A percentile compares a stretch with the other conserved stretches of the same genome.
Evolutionary conservation across 495 filamentous ascomycete genomes (phyloP).

Genomic region (Neurospora discreta): DNA sequence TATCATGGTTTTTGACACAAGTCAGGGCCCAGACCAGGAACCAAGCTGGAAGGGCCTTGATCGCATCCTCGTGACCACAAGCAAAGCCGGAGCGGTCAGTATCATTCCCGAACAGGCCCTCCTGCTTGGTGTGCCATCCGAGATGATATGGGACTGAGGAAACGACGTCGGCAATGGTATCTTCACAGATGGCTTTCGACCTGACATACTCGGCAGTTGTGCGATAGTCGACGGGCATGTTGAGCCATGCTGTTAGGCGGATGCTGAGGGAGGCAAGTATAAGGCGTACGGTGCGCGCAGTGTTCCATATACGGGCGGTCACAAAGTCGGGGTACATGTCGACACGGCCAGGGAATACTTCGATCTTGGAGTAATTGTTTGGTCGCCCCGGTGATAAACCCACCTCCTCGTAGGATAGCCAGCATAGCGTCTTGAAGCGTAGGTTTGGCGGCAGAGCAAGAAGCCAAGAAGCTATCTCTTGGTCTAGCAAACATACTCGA

Average conservation of each 20-base stretch:
- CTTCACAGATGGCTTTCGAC: constrained; percentile 26
- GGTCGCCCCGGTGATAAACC: constrained; percentile 16
- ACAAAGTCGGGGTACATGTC: constrained; percentile 40
- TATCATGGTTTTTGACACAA: constrained; percentile 29
- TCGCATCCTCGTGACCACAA: constrained; percentile 25
- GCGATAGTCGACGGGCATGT: constrained; percentile 38
- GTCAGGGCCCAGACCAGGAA: constrained; percentile 27
- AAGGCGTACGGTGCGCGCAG: constrained; percentile 28
- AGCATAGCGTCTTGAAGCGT: constrained; percentile 30
- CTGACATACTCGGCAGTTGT: constrained; percentile 40
- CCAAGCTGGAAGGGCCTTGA: constrained; percentile 36
- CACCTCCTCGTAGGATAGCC: constrained; percentile 32
- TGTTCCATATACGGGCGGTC: constrained; percentile 35
- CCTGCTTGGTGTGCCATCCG: constrained; percentile 31
- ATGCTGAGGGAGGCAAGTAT: constrained; percentile 33
- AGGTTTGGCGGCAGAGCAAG: constrained; percentile 24
- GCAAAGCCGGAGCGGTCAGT: constrained; percentile 20
- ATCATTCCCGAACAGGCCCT: constrained; percentile 6
- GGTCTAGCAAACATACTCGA: constrained; percentile 26
- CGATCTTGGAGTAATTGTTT: constrained; percentile 18
- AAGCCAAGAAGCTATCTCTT: constrained; percentile 32
- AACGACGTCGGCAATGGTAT: constrained; percentile 36
- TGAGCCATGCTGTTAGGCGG: constrained; percentile 37
- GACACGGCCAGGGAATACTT: constrained; percentile 42
- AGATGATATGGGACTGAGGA: constrained; percentile 42